A percentile compares a stretch with the other conserved stretches of the same genome.
Conservation (phyloP, 257 asterid species). For the Petunia secreta region DNA sequence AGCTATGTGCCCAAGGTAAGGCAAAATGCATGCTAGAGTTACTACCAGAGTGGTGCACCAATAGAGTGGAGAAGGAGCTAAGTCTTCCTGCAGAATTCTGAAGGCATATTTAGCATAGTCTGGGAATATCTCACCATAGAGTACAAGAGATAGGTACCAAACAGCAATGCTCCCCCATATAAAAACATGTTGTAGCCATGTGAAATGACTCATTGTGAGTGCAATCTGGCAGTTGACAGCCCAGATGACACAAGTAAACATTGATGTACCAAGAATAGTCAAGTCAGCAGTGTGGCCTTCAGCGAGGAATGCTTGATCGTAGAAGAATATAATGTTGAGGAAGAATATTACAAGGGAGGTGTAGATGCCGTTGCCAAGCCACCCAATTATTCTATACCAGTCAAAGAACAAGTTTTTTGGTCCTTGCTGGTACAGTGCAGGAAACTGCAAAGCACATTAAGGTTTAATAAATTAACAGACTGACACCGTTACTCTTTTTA, state of each 20-base stretch:
- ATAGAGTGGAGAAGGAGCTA: constrained; percentile 85
- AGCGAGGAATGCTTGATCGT: constrained; percentile 77
- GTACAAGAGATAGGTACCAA: constrained; percentile 78
- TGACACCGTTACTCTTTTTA: constrained; percentile 12
- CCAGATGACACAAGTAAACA: constrained; percentile 95
- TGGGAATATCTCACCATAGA: constrained; percentile 58
- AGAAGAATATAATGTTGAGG: constrained; percentile 69
- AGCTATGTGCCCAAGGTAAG: constrained; percentile 78
- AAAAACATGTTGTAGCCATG: constrained; percentile 90
- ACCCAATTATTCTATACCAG: constrained; percentile 87
- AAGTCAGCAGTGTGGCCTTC: constrained; percentile 89
- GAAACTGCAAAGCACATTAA: constrained; percentile 61
- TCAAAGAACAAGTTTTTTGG: constrained; percentile 84
- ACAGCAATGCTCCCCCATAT: constrained; percentile 70
- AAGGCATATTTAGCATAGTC: constrained; percentile 51
- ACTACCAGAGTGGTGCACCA: constrained; percentile 82
- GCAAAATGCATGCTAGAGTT: constrained; percentile 68
- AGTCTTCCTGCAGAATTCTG: constrained; percentile 57
- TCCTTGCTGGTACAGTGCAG: constrained; percentile 98
- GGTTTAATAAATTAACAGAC: neutral
- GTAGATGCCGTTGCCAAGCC: constrained; percentile 95
- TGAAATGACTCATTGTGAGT: constrained; percentile 86
- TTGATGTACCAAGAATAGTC: constrained; percentile 80
- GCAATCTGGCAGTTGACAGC: constrained; percentile 90
- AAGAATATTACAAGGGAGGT: constrained; percentile 75